Evolutionary conservation across 2,329 filamentous ascomycete species (phyloP).

Genomic region (Paraphaeosphaeria minitans): DNA sequence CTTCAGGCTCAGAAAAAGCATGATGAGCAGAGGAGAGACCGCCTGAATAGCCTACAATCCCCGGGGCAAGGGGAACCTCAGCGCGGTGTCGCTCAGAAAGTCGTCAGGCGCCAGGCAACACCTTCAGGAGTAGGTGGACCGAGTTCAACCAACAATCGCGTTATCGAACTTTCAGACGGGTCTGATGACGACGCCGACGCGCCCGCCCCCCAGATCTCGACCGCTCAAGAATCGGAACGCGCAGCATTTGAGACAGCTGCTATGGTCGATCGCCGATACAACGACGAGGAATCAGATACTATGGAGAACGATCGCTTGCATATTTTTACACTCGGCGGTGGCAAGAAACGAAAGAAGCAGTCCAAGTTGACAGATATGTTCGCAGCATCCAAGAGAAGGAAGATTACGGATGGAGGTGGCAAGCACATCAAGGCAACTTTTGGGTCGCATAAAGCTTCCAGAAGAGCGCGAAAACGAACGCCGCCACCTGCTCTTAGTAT

Average conservation of each 20-base stretch:
- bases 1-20: constrained; percentile 41
- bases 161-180: constrained; percentile 44
- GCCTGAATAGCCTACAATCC: constrained; percentile 18
- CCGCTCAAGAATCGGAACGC: constrained; percentile 27
- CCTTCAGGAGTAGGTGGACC: neutral
- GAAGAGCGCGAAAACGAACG: constrained; percentile 13
- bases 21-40: constrained; percentile 21
- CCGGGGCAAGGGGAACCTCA: constrained; percentile 34
- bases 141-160: constrained; percentile 20
- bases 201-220: constrained; percentile 6
- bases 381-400: constrained; percentile 24
- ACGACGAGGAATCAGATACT: constrained; percentile 37
- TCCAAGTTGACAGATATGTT: constrained; percentile 46
- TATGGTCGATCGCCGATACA: constrained; percentile 32
- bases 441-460: constrained; percentile 15
- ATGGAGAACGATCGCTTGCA: constrained; percentile 56
- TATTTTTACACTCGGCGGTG: constrained; percentile 31
- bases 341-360: constrained; percentile 42
- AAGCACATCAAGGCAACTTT: constrained; percentile 2
- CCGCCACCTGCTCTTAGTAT: constrained; percentile 52
- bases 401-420: neutral
- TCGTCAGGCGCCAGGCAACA: constrained; percentile 22
- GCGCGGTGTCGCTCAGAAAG: constrained; percentile 40
- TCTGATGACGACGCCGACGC: constrained; percentile 30
- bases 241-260: constrained; percentile 30